A percentile compares a stretch with the other conserved stretches of the same genome.
Evolutionary conservation across 306 rosid genomes (phyloP).

Genomic region (Sphenostylis stenocarpa): DNA sequence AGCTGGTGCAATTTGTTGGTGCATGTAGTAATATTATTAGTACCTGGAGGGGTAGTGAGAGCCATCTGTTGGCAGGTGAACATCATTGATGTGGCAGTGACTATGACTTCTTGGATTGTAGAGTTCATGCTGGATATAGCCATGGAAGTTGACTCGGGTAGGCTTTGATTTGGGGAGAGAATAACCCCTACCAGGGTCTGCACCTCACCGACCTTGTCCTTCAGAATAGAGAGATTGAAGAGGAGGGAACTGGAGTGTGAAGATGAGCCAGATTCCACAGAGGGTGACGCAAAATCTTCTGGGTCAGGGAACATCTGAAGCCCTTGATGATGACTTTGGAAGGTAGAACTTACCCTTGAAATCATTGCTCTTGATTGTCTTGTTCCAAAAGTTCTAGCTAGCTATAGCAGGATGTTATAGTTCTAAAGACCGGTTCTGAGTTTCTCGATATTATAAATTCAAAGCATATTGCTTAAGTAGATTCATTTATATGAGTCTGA

Average conservation of each 20-base stretch:
- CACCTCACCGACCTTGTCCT: slow-evolving; percentile 64
- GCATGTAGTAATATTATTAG: neutral
- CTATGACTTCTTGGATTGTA: slow-evolving; percentile 71
- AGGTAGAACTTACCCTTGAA: slow-evolving; percentile 37
- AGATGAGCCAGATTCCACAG: slow-evolving; percentile 34
- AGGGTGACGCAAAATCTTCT: slow-evolving; percentile 31
- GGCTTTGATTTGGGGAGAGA: slow-evolving; percentile 44
- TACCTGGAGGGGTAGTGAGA: slow-evolving; percentile 38
- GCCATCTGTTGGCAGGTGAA: slow-evolving; percentile 66
- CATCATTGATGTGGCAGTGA: slow-evolving; percentile 76
- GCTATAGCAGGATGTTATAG: neutral
- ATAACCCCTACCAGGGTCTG: slow-evolving; percentile 54
- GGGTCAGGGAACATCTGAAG: slow-evolving; percentile 31
- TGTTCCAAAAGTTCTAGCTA: neutral
- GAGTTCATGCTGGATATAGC: slow-evolving; percentile 57
- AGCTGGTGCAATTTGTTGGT: slow-evolving; percentile 33
- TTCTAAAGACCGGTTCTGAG: neutral
- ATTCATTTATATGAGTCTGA: neutral
- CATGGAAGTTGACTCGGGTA: slow-evolving; percentile 38
- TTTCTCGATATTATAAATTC: neutral
- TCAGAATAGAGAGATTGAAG: slow-evolving; percentile 63
- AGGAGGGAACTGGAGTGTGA: slow-evolving; percentile 55
- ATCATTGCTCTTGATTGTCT: slow-evolving; percentile 34
- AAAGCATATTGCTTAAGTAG: neutral
- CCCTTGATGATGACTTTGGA: slow-evolving; percentile 40